Evolutionary conservation across 805 yeast species (phyloP).

Genomic region (Saccharomycopsis synnaedendra): DNA sequence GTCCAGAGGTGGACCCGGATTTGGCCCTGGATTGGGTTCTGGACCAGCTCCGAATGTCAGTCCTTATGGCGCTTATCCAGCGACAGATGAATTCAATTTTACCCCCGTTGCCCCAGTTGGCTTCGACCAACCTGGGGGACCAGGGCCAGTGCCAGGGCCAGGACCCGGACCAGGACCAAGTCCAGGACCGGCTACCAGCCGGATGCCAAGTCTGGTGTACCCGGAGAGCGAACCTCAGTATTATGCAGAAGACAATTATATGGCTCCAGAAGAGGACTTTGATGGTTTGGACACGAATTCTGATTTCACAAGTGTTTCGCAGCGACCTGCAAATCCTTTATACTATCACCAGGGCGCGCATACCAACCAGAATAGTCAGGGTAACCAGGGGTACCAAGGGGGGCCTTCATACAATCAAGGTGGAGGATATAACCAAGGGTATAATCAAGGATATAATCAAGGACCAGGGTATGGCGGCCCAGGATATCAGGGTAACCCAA

Average conservation of each 20-base stretch:
- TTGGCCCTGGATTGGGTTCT: not conserved
- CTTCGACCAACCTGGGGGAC: not conserved
- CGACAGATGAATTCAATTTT: slow-evolving; percentile 12
- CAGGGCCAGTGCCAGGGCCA: not conserved
- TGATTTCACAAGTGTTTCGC: slow-evolving; percentile 70
- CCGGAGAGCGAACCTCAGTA: not conserved
- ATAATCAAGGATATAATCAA: slow-evolving; percentile 18
- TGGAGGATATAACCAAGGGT: slow-evolving; percentile 1
- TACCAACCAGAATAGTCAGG: slow-evolving; percentile 14
- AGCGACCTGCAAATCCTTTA: slow-evolving; percentile 57
- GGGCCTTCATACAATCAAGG: slow-evolving; percentile 6
- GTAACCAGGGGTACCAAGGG: slow-evolving; percentile 2
- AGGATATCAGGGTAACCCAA: not conserved
- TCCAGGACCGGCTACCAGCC: not conserved
- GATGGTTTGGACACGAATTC: slow-evolving; percentile 31
- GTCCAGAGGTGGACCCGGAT: too few relatives aligned
- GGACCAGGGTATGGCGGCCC: slow-evolving; percentile 6
- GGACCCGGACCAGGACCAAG: not conserved
- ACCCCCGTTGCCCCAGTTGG: slow-evolving; percentile 10
- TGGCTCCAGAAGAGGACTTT: slow-evolving; percentile 20
- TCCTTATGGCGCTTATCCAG: slow-evolving; percentile 9
- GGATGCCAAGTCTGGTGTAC: slow-evolving; percentile 11
- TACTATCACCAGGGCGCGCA: slow-evolving; percentile 23
- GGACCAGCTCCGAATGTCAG: not conserved
- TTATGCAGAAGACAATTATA: not conserved